Percentiles rank a stretch among this genome's conserved stretches.
These are phyloP conservation scores for Terfezia claveryi DNA, from an alignment of 495 filamentous ascomycete species.

Conservation along the genomic window DNA sequence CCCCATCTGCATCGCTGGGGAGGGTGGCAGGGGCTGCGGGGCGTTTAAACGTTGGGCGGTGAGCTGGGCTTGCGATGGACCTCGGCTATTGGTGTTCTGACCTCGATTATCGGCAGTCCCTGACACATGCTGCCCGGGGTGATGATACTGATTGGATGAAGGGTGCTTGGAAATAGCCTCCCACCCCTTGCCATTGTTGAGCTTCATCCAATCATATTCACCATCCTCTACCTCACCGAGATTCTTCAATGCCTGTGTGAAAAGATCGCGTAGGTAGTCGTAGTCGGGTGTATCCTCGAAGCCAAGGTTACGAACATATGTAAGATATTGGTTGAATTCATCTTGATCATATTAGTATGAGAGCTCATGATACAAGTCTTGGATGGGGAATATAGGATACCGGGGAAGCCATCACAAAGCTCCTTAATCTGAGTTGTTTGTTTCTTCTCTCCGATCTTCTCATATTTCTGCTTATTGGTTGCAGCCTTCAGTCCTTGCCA, in stretches of 20 bases:
- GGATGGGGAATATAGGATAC: conserved; percentile 21
- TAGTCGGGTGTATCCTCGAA: conserved; percentile 99
- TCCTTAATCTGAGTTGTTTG: conserved; percentile 94
- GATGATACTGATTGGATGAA: conserved; percentile 49
- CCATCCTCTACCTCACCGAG: conserved; percentile 91
- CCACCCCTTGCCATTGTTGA: conserved; percentile 87
- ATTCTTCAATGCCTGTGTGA: conserved; percentile 90
- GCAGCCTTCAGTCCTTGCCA: conserved; percentile 98
- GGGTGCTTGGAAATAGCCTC: conserved; percentile 66
- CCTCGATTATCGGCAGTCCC: conserved; percentile 36
- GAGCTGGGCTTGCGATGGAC: conserved; percentile 20
- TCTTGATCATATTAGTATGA: conserved; percentile 27
- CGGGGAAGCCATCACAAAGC: conserved; percentile 83
- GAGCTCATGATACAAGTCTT: not conserved
- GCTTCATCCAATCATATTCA: conserved; percentile 99
- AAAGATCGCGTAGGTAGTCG: conserved; percentile 87
- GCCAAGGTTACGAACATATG: conserved; percentile 88
- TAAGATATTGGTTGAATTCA: conserved; percentile 93
- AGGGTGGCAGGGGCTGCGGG: conserved; percentile 74
- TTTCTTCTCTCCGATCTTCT: conserved; percentile 99
- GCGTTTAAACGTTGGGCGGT: conserved; percentile 92
- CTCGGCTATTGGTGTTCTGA: conserved; percentile 27
- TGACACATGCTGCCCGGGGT: conserved; percentile 56
- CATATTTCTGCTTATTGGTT: conserved; percentile 99
- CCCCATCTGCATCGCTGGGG: conserved; percentile 58